Conservation (phyloP, 2,329 filamentous ascomycete species). For the Sphaerulina vaccinii region DNA sequence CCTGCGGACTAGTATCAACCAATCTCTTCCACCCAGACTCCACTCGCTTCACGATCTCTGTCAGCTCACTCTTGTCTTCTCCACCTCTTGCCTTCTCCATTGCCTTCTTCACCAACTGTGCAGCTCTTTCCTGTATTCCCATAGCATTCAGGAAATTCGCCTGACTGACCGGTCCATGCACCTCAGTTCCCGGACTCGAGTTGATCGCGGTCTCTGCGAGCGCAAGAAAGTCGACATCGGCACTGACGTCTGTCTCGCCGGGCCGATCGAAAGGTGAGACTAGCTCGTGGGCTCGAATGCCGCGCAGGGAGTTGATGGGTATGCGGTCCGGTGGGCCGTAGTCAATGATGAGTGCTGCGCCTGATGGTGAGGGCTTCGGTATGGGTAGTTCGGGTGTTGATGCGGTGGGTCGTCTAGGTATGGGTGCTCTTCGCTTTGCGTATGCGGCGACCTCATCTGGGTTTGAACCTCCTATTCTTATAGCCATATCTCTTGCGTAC, state of each 20-base stretch:
- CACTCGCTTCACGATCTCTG: slow-evolving; percentile 59
- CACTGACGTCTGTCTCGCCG: slow-evolving; percentile 82
- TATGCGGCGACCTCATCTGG: slow-evolving; percentile 23
- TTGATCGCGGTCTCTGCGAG: slow-evolving; percentile 77
- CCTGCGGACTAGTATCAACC: slow-evolving; percentile 75
- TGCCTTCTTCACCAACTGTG: slow-evolving; percentile 58
- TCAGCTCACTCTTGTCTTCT: slow-evolving; percentile 39
- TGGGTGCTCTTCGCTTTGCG: slow-evolving; percentile 24
- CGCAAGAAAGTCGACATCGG: slow-evolving; percentile 89
- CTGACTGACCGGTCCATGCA: slow-evolving; percentile 89
- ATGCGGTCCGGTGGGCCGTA: slow-evolving; percentile 80
- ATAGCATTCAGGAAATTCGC: slow-evolving; percentile 74
- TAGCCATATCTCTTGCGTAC: slow-evolving; percentile 77
- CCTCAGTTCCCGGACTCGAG: slow-evolving; percentile 77
- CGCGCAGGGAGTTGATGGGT: slow-evolving; percentile 84
- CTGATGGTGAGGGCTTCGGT: slow-evolving; percentile 64
- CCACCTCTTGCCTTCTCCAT: slow-evolving; percentile 36
- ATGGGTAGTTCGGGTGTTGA: slow-evolving; percentile 33
- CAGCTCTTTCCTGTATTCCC: slow-evolving; percentile 77
- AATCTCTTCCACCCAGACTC: slow-evolving; percentile 76
- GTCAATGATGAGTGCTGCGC: slow-evolving; percentile 92
- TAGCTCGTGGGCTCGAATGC: slow-evolving; percentile 73
- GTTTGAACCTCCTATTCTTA: slow-evolving; percentile 71
- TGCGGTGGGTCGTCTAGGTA: slow-evolving; percentile 23
- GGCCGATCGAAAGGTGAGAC: slow-evolving; percentile 79